Evolutionary conservation across 768 basidiomycete genomes (phyloP).

Genomic region (Russula dissimulans): DNA sequence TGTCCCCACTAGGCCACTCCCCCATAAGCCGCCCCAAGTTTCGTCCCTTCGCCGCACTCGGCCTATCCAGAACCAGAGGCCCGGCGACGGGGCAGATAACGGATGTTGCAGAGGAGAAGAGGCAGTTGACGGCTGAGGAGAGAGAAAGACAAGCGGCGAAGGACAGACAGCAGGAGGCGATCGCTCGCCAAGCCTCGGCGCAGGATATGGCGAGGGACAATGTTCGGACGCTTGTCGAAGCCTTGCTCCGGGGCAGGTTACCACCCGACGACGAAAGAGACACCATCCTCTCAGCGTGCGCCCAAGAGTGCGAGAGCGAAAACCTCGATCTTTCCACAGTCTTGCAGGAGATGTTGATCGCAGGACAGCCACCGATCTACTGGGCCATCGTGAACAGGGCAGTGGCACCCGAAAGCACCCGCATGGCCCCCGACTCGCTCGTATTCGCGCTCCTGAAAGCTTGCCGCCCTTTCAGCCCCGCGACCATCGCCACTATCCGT

Average conservation of each 20-base stretch:
- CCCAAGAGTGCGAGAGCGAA: slow-evolving; percentile 45
- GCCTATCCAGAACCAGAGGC: neutral
- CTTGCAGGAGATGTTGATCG: slow-evolving; percentile 56
- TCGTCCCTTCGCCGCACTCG: neutral
- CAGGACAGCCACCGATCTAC: slow-evolving; percentile 56
- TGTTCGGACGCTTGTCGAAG: neutral
- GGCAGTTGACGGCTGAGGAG: neutral
- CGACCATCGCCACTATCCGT: slow-evolving; percentile 37
- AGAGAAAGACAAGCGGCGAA: neutral
- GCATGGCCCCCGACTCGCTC: slow-evolving; percentile 25
- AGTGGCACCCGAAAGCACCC: slow-evolving; percentile 18
- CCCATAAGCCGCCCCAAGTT: neutral
- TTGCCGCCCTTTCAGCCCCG: slow-evolving; percentile 31
- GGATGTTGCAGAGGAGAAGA: neutral
- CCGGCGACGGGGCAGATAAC: neutral
- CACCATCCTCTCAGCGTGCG: slow-evolving; percentile 49
- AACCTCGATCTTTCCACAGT: slow-evolving; percentile 44
- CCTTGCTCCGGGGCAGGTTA: neutral
- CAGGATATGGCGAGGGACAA: neutral
- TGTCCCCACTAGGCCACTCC: neutral
- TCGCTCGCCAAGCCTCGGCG: neutral
- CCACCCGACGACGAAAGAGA: slow-evolving; percentile 1
- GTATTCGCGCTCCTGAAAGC: slow-evolving; percentile 43
- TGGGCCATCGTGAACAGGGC: slow-evolving; percentile 59
- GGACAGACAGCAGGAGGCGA: neutral